Evolutionary conservation across 257 asterid species (phyloP), one percentile per base, ranked within the genome.

Genomic region (Solanum pinnatisectum): DNA sequence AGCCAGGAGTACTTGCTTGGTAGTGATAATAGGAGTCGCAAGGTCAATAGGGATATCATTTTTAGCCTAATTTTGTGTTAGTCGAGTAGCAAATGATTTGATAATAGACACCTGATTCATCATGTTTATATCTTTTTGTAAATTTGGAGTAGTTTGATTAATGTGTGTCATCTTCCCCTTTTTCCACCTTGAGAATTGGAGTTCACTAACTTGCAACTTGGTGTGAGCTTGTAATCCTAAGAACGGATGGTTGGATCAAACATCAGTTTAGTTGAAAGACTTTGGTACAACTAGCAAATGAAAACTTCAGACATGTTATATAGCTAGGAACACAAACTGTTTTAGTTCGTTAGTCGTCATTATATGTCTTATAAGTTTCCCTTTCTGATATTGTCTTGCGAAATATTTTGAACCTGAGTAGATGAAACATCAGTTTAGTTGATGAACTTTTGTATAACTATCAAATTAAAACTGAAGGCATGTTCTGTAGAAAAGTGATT

Each of bases 191-290:
- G 9, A 37, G 40, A 37, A 37, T 6, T 37, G 40, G 7, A 37
- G 92, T 96, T 91, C 99, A 97, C 79, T 97, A 91, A 95, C 87
- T 22, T 5, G 84, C 33, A 70, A 85, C 87, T 67, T 84, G 84
- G 87, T 20, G 33, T 74, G 87, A 60, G 84, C 35, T 36, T 70
- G 92, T 16, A 76, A 87, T 89, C 15, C 39, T 35, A 72, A n/a
- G 46, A n/a, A 23, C 5, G 4, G 22, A 7, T n/a, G 72, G 25
- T 30, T 83, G 86, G 40, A 37, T 52, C 67, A n/a, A 5, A 27
- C 33, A 52, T 83, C 12, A 39, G 36, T 25, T 25, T 79, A 79
- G 35, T 44, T 71, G 78, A 15, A 32, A 14, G 40, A 71, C n/a
- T 8, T 71, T 16, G 23, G 42, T 33, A 33, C 42, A 8, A 72